Conservation (phyloP, 2,329 filamentous ascomycete genomes). For the Pseudocercospora vitis region DNA sequence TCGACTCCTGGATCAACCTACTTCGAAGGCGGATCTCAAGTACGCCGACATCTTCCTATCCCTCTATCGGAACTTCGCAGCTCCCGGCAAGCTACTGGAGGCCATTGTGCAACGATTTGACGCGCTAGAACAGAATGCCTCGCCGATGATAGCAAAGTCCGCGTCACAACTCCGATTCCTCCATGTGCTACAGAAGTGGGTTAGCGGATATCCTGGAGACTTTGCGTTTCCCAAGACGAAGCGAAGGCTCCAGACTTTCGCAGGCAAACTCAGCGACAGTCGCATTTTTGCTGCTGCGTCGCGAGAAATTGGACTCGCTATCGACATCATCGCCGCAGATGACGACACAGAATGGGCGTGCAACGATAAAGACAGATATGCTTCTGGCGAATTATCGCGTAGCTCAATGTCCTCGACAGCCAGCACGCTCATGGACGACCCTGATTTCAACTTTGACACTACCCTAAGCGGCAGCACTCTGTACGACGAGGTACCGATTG, state of each 20-base stretch:
- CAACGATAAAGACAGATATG: slow-evolving; percentile 63
- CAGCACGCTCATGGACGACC: slow-evolving; percentile 39
- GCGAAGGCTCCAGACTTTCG: slow-evolving; percentile 71
- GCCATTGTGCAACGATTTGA: slow-evolving; percentile 78
- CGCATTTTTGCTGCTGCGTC: slow-evolving; percentile 82
- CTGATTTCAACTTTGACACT: slow-evolving; percentile 32
- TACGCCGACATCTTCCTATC: slow-evolving; percentile 88
- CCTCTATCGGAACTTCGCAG: slow-evolving; percentile 88
- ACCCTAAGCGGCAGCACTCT: slow-evolving; percentile 35
- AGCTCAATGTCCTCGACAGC: slow-evolving; percentile 36
- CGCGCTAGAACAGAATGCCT: slow-evolving; percentile 64
- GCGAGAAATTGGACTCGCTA: slow-evolving; percentile 76
- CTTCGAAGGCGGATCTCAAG: slow-evolving; percentile 84
- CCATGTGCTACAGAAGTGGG: slow-evolving; percentile 83
- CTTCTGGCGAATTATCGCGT: slow-evolving; percentile 39
- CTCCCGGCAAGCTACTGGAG: slow-evolving; percentile 74
- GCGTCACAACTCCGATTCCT: slow-evolving; percentile 81
- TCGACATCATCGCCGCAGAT: slow-evolving; percentile 76
- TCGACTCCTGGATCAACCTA: slow-evolving; percentile 76
- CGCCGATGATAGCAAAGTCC: slow-evolving; percentile 71
- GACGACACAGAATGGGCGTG: slow-evolving; percentile 94
- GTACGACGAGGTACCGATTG: slow-evolving; percentile 26
- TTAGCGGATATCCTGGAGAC: slow-evolving; percentile 85
- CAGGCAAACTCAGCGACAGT: slow-evolving; percentile 69
- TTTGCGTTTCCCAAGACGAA: slow-evolving; percentile 78